A percentile compares a stretch with the other conserved stretches of the same genome.
phyloP scores from a whole-genome alignment of 257 asterid species.

The Nicotiana benthamiana region DNA sequence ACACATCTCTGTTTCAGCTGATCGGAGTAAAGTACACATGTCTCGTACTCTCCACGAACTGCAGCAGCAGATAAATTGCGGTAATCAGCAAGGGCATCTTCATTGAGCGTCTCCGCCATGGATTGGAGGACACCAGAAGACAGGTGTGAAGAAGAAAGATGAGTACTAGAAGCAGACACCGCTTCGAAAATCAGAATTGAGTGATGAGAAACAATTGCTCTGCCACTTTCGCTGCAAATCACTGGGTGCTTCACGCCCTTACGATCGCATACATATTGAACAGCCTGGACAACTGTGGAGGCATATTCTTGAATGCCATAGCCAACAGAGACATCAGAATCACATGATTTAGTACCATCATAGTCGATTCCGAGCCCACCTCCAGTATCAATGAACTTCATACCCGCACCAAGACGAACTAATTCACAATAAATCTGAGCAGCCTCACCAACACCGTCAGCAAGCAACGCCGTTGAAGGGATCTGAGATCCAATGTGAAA shows the following conservation, averaged over 20 bases:
- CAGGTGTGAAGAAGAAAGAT: constrained; percentile 35
- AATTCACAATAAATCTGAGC: constrained; percentile 81
- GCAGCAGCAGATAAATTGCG: constrained; percentile 52
- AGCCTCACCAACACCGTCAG: constrained; percentile 93
- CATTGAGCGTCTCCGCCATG: constrained; percentile 44
- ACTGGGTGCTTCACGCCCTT: constrained; percentile 72
- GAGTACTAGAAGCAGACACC: constrained; percentile 44
- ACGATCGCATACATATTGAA: constrained; percentile 49
- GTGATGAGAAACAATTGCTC: constrained; percentile 96
- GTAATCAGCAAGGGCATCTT: constrained; percentile 61
- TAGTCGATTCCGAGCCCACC: constrained; percentile 97
- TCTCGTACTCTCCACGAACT: constrained; percentile 51
- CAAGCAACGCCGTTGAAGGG: constrained; percentile 59
- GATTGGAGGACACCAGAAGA: constrained; percentile 43
- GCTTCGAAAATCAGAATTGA: constrained; percentile 78
- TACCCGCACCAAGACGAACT: constrained; percentile 79
- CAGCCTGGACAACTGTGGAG: constrained; percentile 66
- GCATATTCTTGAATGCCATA: constrained; percentile 76
- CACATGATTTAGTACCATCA: constrained; percentile 75
- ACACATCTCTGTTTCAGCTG: constrained; percentile 77
- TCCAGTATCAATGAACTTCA: constrained; percentile 80
- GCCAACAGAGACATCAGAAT: constrained; percentile 77
- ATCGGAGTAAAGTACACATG: constrained; percentile 57
- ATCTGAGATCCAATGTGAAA: constrained; percentile 98
- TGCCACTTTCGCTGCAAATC: constrained; percentile 95